Percentiles rank a stretch among this genome's conserved stretches.
Evolutionary conservation across 371 early-diverging fungal genomes (phyloP).

Genomic region (Zopfochytrium polystomum): DNA sequence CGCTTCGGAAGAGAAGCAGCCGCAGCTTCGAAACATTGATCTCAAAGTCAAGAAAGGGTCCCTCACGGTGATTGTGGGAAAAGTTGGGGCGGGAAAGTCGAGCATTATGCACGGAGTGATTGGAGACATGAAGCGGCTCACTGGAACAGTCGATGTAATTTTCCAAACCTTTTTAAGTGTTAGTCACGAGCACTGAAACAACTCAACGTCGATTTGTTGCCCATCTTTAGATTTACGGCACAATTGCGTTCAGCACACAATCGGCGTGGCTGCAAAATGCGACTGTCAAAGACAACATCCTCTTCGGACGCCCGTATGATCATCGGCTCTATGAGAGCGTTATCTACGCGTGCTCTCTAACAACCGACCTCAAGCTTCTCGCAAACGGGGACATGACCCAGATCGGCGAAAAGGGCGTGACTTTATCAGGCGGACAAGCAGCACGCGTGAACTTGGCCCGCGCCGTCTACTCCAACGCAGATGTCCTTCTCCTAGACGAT

Average conservation of each 20-base stretch:
- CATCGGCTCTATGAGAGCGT: constrained; percentile 13
- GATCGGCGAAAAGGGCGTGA: constrained; percentile 72
- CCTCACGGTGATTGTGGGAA: constrained; percentile 25
- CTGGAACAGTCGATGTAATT: constrained; percentile 32
- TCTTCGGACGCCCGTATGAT: too few relatives aligned
- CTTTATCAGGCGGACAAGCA: constrained; percentile 49
- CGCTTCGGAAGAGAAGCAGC: neutral
- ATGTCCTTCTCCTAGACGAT: constrained; percentile 64
- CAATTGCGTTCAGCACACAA: constrained; percentile 49
- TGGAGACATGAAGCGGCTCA: constrained; percentile 32
- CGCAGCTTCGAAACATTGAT: too few relatives aligned
- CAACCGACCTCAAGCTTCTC: constrained; percentile 26
- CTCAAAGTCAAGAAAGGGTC: constrained; percentile 1
- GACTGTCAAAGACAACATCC: constrained; percentile 25
- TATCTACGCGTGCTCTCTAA: too few relatives aligned
- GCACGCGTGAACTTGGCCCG: constrained; percentile 42
- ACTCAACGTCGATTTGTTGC: too few relatives aligned
- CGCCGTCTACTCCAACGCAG: constrained; percentile 41
- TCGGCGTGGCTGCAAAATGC: constrained; percentile 20
- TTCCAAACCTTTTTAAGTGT: neutral
- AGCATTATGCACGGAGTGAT: constrained; percentile 36
- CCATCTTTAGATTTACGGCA: constrained; percentile 7
- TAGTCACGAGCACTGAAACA: neutral
- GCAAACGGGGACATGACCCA: constrained; percentile 71
- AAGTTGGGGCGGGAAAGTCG: constrained; percentile 40